Percentiles rank a stretch among this genome's conserved stretches.
Evolutionary conservation across 495 filamentous ascomycete genomes (phyloP).

Genomic region (Penicillium daleae): DNA sequence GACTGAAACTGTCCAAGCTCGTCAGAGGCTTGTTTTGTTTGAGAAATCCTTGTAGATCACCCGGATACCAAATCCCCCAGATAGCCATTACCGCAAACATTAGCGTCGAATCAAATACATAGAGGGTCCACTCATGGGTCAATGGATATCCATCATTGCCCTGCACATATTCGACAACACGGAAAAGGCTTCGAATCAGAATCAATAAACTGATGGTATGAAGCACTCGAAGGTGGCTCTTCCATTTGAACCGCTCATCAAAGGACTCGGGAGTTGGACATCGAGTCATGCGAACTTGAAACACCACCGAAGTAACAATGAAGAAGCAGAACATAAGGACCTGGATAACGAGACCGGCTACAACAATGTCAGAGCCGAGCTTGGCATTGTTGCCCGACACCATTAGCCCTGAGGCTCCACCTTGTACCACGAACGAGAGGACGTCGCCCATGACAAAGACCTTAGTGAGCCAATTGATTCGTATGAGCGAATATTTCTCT

Average conservation of each 20-base stretch:
- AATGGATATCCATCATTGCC: constrained; percentile 53
- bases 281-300: constrained; percentile 14
- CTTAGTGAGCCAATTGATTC: constrained; percentile 19
- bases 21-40: not conserved
- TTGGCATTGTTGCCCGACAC: constrained; percentile 2
- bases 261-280: constrained; percentile 12
- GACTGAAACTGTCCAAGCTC: not conserved
- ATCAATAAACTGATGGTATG: constrained; percentile 56
- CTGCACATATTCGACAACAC: constrained; percentile 60
- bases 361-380: constrained; percentile 20
- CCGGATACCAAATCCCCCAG: constrained; percentile 5
- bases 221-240: constrained; percentile 48
- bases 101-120: constrained; percentile 58
- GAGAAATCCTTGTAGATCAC: not conserved
- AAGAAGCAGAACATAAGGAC: constrained; percentile 15
- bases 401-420: constrained; percentile 20
- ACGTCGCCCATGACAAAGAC: constrained; percentile 31
- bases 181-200: constrained; percentile 60
- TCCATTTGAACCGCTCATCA: constrained; percentile 45
- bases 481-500: constrained; percentile 29
- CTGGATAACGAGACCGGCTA: constrained; percentile 9
- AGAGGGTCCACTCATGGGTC: constrained; percentile 57
- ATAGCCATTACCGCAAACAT: constrained; percentile 55
- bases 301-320: constrained; percentile 14
- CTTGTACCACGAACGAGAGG: constrained; percentile 28